Evolutionary conservation across 2,329 filamentous ascomycete genomes (phyloP).

Genomic region (Nemania diffusa): DNA sequence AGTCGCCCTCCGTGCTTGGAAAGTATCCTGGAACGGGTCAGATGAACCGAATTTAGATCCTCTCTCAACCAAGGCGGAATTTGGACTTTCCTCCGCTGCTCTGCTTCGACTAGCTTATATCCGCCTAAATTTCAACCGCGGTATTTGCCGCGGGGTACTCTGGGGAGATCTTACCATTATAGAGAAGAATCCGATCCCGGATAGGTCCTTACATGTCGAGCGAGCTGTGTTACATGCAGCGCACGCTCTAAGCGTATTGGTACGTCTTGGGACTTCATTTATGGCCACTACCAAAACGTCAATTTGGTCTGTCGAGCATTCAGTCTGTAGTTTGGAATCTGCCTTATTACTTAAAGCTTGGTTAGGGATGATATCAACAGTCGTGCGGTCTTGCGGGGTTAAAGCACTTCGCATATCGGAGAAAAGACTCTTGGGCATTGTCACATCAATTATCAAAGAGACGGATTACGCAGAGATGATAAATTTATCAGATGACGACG

Average conservation of each 20-base stretch:
- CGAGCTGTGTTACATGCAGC: conserved; percentile 62
- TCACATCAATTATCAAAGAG: conserved; percentile 42
- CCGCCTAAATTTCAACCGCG: conserved; percentile 52
- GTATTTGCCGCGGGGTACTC: conserved; percentile 58
- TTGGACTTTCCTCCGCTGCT: conserved; percentile 59
- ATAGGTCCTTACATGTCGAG: conserved; percentile 43
- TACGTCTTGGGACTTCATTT: conserved; percentile 63
- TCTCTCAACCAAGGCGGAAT: conserved; percentile 61
- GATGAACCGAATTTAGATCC: conserved; percentile 65
- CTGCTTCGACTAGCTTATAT: conserved; percentile 41
- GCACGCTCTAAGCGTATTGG: conserved; percentile 64
- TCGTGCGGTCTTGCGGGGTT: conserved; percentile 26
- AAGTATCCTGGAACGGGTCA: conserved; percentile 62
- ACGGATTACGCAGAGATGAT: conserved; percentile 38
- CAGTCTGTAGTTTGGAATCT: conserved; percentile 63
- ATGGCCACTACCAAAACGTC: conserved; percentile 64
- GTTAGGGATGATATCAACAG: conserved; percentile 45
- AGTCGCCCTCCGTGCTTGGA: conserved; percentile 60
- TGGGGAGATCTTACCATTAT: conserved; percentile 57
- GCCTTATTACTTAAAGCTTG: conserved; percentile 59
- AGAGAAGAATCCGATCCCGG: conserved; percentile 56
- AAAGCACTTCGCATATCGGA: conserved; percentile 35
- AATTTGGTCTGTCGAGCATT: conserved; percentile 66
- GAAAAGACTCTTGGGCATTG: conserved; percentile 39
- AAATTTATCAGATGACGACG: conserved; percentile 34